Percentiles rank a stretch among this genome's conserved stretches.
These are phyloP conservation scores for Syzygium malaccense DNA, from an alignment of 441 rosid species.

Conservation along the genomic window DNA sequence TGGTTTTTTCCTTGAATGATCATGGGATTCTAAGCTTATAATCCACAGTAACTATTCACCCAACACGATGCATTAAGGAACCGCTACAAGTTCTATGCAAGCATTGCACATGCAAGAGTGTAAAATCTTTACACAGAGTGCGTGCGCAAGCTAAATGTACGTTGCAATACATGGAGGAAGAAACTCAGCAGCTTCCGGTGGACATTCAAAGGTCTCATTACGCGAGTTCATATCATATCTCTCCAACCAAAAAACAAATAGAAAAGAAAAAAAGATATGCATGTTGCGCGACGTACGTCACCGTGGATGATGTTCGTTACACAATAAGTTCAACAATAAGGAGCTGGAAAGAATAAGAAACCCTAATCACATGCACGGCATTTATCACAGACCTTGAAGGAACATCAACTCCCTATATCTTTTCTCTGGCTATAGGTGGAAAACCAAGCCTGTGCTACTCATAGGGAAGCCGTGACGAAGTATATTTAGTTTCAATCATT, in stretches of 20 bases:
- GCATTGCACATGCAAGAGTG: neutral
- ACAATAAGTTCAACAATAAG: neutral
- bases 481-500: neutral
- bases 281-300: neutral
- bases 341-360: neutral
- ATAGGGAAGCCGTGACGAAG: neutral
- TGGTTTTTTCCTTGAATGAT: neutral
- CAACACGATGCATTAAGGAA: neutral
- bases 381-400: neutral
- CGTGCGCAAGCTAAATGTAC: neutral
- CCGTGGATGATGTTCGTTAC: neutral
- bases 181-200: neutral
- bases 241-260: neutral
- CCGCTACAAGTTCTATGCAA: neutral
- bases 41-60: neutral
- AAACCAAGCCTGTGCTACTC: neutral
- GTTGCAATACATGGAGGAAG: neutral
- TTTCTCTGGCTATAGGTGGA: neutral
- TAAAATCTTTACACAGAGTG: neutral
- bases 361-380: neutral
- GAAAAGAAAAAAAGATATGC: neutral
- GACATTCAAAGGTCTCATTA: neutral
- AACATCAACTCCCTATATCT: neutral
- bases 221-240: neutral
- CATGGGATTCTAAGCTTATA: neutral